phyloP scores from a whole-genome alignment of 768 basidiomycete genomes.

The Paxillus involutus region DNA sequence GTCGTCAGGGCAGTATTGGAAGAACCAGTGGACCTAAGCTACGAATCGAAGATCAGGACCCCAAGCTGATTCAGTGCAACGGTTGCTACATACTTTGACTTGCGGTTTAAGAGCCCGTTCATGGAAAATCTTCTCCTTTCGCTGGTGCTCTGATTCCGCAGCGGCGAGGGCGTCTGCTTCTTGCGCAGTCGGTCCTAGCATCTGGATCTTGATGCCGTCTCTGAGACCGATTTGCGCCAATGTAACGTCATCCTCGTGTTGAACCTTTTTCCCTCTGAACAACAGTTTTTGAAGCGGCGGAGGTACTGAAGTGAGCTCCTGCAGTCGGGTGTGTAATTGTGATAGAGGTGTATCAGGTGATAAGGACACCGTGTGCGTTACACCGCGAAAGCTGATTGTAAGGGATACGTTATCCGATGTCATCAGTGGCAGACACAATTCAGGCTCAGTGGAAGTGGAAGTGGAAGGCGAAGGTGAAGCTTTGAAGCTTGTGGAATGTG shows the following conservation, averaged over 20 bases:
- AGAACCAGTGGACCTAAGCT: slow-evolving; percentile 59
- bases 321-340: slow-evolving; percentile 48
- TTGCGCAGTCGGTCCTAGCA: slow-evolving; percentile 63
- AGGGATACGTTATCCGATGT: slow-evolving; percentile 12
- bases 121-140: slow-evolving; percentile 55
- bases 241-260: slow-evolving; percentile 29
- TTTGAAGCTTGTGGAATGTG: too few relatives aligned
- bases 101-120: slow-evolving; percentile 58
- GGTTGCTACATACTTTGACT: slow-evolving; percentile 46
- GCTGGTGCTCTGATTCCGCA: slow-evolving; percentile 57
- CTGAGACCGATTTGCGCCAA: slow-evolving; percentile 54
- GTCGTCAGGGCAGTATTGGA: slow-evolving; percentile 37
- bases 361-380: slow-evolving; percentile 45
- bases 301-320: slow-evolving; percentile 67
- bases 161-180: slow-evolving; percentile 56
- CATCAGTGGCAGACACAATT: neutral
- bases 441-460: neutral
- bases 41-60: neutral
- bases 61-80: neutral
- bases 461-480: neutral
- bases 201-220: slow-evolving; percentile 64
- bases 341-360: slow-evolving; percentile 51
- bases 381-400: slow-evolving; percentile 49
- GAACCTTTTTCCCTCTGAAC: slow-evolving; percentile 62
- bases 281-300: slow-evolving; percentile 68